A percentile compares a stretch with the other conserved stretches of the same genome.
These are phyloP conservation scores for Ramichloridium luteum DNA, from an alignment of 2,329 filamentous ascomycete species.

Conservation along the genomic window DNA sequence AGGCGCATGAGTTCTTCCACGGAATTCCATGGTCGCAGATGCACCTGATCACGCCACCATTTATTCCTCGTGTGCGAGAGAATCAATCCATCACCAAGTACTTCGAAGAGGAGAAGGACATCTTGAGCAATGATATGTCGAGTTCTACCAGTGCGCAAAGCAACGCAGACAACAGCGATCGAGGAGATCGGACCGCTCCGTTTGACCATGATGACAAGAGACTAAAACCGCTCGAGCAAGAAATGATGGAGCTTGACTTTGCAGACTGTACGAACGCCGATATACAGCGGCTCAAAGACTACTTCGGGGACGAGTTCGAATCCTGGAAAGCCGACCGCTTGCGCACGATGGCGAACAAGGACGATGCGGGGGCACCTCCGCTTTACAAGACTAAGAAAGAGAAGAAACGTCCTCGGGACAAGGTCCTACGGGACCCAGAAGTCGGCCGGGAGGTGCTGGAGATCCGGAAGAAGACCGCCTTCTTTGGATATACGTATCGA, in stretches of 20 bases:
- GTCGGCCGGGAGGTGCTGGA: conserved; percentile 59
- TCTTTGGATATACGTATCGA: conserved; percentile 84
- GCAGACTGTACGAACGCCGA: conserved; percentile 19
- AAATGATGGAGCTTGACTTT: conserved; percentile 22
- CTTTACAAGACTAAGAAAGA: conserved; percentile 40
- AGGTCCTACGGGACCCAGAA: conserved; percentile 60
- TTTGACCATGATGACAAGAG: neutral
- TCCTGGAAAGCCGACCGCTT: conserved; percentile 19
- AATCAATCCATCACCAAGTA: conserved; percentile 57
- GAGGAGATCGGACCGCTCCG: conserved; percentile 7
- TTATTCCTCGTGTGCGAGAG: conserved; percentile 56
- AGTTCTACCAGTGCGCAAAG: conserved; percentile 16
- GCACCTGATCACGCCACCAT: conserved; percentile 60
- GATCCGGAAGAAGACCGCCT: conserved; percentile 69
- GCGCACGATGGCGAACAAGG: neutral
- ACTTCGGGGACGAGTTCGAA: conserved; percentile 20
- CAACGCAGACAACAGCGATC: conserved; percentile 10
- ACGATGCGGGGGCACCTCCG: neutral
- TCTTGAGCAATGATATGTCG: conserved; percentile 33
- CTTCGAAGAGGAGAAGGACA: conserved; percentile 70
- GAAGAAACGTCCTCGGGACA: conserved; percentile 71
- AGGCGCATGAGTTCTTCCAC: conserved; percentile 73
- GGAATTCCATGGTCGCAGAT: conserved; percentile 66
- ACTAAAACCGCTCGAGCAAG: conserved; percentile 10
- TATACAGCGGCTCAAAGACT: conserved; percentile 21